Evolutionary conservation across 345 rosid species (phyloP).

Genomic region (Linum trigynum): DNA sequence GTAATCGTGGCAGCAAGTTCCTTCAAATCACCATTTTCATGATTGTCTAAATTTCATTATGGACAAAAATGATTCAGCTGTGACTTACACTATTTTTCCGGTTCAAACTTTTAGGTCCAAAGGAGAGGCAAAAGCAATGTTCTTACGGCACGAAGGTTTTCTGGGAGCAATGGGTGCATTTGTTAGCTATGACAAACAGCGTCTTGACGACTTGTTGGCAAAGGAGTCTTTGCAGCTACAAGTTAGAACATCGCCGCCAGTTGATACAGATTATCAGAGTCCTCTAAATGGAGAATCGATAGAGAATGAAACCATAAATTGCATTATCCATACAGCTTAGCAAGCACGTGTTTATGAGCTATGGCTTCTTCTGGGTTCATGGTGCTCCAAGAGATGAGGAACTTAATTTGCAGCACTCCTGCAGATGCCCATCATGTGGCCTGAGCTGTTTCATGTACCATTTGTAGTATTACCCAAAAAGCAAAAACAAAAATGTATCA

Average conservation of each 20-base stretch:
- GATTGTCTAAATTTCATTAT: not conserved
- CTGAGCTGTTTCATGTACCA: too few relatives aligned
- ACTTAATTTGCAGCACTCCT: too few relatives aligned
- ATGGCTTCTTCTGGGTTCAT: too few relatives aligned
- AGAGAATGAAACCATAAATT: constrained; percentile 2
- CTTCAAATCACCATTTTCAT: not conserved
- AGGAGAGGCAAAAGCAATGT: constrained; percentile 11
- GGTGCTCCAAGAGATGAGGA: too few relatives aligned
- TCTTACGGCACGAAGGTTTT: constrained; percentile 10
- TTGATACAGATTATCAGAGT: not conserved
- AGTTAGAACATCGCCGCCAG: not conserved
- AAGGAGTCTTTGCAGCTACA: not conserved
- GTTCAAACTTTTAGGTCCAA: not conserved
- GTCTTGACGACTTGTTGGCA: not conserved
- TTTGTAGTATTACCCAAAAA: too few relatives aligned
- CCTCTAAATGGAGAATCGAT: not conserved
- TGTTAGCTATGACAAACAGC: constrained; percentile 2
- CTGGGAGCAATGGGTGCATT: constrained; percentile 9
- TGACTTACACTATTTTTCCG: not conserved
- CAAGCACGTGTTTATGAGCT: too few relatives aligned
- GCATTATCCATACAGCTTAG: not conserved
- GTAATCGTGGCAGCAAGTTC: not conserved
- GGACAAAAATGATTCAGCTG: not conserved
- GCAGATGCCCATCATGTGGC: too few relatives aligned
- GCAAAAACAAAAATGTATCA: too few relatives aligned